Conservation (phyloP, 371 early-diverging fungal species). For the Saksenaea oblongispora region DNA sequence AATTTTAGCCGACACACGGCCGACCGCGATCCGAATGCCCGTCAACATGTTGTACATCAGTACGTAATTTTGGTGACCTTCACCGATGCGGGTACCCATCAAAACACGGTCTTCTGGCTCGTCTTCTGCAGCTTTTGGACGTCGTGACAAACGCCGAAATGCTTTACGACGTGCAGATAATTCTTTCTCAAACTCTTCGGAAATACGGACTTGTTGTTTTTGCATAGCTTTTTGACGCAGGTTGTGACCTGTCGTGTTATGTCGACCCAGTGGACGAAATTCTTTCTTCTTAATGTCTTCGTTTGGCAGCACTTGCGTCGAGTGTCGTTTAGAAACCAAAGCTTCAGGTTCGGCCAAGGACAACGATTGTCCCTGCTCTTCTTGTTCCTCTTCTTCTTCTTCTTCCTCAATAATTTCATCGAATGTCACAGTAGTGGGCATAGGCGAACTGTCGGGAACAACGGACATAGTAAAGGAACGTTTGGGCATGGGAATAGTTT, state of each 20-base stretch:
- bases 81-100: constrained; percentile 69
- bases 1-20: constrained; percentile 83
- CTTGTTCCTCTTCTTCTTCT: constrained; percentile 11
- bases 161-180: constrained; percentile 38
- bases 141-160: constrained; percentile 44
- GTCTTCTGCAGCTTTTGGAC: constrained; percentile 16
- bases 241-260: constrained; percentile 47
- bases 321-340: constrained; percentile 12
- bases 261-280: constrained; percentile 24
- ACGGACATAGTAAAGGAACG: constrained; percentile 23
- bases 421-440: background rate
- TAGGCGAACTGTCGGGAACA: constrained; percentile 8
- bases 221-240: constrained; percentile 25
- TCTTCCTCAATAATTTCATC: background rate
- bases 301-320: constrained; percentile 1
- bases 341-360: constrained; percentile 3
- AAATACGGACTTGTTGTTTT: constrained; percentile 32
- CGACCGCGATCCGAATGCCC: constrained; percentile 83
- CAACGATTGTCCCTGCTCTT: background rate
- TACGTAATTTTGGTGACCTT: constrained; percentile 73
- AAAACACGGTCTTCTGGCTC: constrained; percentile 52
- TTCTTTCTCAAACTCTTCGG: constrained; percentile 47
- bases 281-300: background rate
- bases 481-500: constrained; percentile 9
- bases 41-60: constrained; percentile 99